Evolutionary conservation across 2,329 filamentous ascomycete genomes (phyloP), one percentile per base, ranked within the genome.

Genomic region (Dactylellina drechsleri): DNA sequence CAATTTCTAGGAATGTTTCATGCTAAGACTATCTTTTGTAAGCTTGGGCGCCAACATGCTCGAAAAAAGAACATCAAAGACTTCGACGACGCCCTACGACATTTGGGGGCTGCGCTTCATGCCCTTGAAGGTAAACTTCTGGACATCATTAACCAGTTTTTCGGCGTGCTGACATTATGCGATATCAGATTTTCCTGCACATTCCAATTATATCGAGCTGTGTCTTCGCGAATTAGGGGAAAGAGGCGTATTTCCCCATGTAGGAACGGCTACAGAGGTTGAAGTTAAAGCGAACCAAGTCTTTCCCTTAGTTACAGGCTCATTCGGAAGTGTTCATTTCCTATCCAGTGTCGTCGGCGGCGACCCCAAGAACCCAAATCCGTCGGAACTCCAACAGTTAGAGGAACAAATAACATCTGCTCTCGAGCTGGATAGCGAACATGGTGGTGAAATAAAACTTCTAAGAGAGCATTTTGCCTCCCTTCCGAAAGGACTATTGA

Each of bases 121-220:
- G 96, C 93, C 81, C 84, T 97, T 26, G 93, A 96, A 84, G 88
- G 87, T 88, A 80, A 66, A 82, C 10, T 8, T 7, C 31, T 36
- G 6, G 31, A 36, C 1, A 36, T 36, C 23, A 10, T 36, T 7
- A 7, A 36, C 10, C 31, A 28, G 10, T 36, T 36, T 36, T 1
- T 36, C 6, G 10, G 31, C 6, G 1, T 36, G 31, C 31, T 36
- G 31, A 36, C 31, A 10, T 10, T 36, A 36, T 36, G 13, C 43
- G 43, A 10, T 18, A 15, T 15, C 13, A 87, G 93, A 97, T 81
- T 98, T 90, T 84, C 90, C 93, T 62, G 94, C 93, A 12, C 94
- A 97, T 83, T 96, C 92, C 81, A 97, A 97, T 85, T 97, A 96
- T 82, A 89, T 86, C 10, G 93, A 97, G 82, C 87, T 97, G 71